Conservation (phyloP, 2,329 filamentous ascomycete genomes). For the Apiospora aurea region DNA sequence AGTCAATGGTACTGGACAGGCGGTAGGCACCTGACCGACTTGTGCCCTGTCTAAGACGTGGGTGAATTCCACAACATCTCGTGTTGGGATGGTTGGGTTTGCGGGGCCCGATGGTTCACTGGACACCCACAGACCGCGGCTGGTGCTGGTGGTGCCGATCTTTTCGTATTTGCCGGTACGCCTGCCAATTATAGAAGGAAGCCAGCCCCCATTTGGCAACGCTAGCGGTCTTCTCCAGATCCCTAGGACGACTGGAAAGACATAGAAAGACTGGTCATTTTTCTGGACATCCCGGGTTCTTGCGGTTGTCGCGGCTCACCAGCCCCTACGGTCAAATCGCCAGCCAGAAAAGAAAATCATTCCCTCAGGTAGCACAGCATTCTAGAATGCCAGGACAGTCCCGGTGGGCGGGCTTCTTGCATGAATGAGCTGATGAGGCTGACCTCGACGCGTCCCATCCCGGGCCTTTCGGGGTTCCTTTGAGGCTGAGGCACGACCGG, state of each 20-base stretch:
- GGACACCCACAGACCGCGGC: slow-evolving; percentile 22
- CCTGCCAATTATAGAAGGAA: slow-evolving; percentile 27
- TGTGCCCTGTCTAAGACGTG: slow-evolving; percentile 21
- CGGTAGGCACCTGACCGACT: slow-evolving; percentile 7
- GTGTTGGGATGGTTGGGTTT: slow-evolving; percentile 25
- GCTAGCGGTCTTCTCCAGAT: slow-evolving; percentile 22
- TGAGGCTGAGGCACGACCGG: not conserved
- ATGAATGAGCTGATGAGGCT: slow-evolving; percentile 9
- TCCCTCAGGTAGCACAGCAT: not conserved
- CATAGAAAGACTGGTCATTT: not conserved
- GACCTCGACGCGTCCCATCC: not conserved
- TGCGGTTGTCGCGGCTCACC: slow-evolving; percentile 8
- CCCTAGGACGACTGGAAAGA: not conserved
- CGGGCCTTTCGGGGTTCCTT: not conserved
- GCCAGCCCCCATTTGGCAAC: slow-evolving; percentile 11
- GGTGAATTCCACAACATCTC: slow-evolving; percentile 29
- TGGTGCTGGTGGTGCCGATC: slow-evolving; percentile 26
- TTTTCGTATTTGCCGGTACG: slow-evolving; percentile 27
- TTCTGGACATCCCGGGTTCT: not conserved
- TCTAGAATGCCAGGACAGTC: not conserved
- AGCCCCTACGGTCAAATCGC: not conserved
- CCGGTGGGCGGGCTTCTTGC: not conserved
- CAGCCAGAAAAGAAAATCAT: not conserved
- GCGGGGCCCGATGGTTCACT: slow-evolving; percentile 16
- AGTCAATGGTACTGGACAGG: slow-evolving; percentile 5